A percentile compares a stretch with the other conserved stretches of the same genome.
phyloP scores from a whole-genome alignment of 2,329 filamentous ascomycete genomes.

The Epichloe gansuensis region DNA sequence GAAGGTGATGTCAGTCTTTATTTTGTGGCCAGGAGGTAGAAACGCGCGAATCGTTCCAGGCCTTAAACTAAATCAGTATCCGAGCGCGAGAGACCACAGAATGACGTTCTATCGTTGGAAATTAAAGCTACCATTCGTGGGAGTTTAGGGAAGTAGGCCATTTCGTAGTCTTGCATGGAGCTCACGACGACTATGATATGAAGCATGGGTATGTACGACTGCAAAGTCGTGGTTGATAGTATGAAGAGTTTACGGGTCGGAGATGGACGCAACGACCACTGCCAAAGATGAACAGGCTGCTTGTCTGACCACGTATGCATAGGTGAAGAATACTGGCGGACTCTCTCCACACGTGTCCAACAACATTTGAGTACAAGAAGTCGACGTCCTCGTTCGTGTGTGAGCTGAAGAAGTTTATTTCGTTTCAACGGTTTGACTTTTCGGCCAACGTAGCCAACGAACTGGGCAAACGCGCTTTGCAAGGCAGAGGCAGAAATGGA shows the following conservation, averaged over 20 bases:
- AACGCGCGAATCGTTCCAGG: background rate
- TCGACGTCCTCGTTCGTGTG: too few species aligned
- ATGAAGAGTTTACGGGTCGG: background rate
- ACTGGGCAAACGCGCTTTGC: too few species aligned
- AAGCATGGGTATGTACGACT: background rate
- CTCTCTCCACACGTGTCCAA: too few species aligned
- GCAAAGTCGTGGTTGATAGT: background rate
- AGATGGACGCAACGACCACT: background rate
- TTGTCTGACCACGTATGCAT: background rate
- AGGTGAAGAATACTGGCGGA: background rate
- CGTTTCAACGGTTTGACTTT: too few species aligned
- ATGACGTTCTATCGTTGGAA: background rate
- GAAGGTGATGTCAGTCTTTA: background rate
- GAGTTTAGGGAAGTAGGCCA: background rate
- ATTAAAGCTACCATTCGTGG: background rate
- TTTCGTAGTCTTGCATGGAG: background rate
- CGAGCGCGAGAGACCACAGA: background rate
- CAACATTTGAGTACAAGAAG: too few species aligned
- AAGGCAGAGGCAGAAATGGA: too few species aligned
- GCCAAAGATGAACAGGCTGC: background rate
- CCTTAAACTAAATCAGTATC: background rate
- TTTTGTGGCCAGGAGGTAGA: background rate
- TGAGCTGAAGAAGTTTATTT: too few species aligned
- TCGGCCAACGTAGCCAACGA: too few species aligned
- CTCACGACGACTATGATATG: background rate